phyloP scores from a whole-genome alignment of 129 eudicot species.

The Deinandra increscens region DNA sequence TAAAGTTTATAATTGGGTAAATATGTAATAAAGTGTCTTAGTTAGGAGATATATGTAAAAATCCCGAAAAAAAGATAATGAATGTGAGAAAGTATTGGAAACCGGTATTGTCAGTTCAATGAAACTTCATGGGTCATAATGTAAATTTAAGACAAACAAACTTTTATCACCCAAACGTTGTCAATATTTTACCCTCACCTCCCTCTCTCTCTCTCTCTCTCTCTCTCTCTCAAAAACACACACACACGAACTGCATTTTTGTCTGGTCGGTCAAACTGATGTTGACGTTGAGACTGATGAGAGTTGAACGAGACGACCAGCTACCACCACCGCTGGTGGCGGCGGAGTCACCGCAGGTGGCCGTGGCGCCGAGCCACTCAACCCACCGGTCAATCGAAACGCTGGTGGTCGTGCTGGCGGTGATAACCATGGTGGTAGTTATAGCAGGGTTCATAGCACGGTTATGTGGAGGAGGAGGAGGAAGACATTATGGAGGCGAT shows the following conservation, averaged over 20 bases:
- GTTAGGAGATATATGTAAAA: too few relatives aligned
- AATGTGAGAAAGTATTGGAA: too few relatives aligned
- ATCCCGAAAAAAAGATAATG: too few relatives aligned
- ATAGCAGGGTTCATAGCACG: constrained; percentile 83
- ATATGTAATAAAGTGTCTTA: too few relatives aligned
- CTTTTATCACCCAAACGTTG: constrained; percentile 26
- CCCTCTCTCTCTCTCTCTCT: constrained; percentile 11
- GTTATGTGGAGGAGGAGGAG: constrained; percentile 84
- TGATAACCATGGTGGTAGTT: constrained; percentile 61
- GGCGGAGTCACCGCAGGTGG: constrained; percentile 49
- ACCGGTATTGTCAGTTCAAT: neutral
- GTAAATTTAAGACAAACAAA: constrained; percentile 9
- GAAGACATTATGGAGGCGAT: constrained; percentile 62
- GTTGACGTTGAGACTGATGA: constrained; percentile 23
- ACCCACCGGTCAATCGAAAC: constrained; percentile 74
- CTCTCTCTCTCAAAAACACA: neutral
- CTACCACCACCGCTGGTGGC: constrained; percentile 69
- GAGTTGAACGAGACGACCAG: constrained; percentile 28
- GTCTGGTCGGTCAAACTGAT: constrained; percentile 20
- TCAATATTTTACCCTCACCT: neutral
- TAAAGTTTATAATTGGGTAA: too few relatives aligned
- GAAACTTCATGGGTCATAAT: constrained; percentile 1
- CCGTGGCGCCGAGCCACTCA: constrained; percentile 39
- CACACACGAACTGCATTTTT: constrained; percentile 2
- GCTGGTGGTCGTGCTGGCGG: constrained; percentile 84